These are phyloP conservation scores for Aspergillus sclerotioniger DNA, from an alignment of 495 filamentous ascomycete genomes.

Conservation along the genomic window DNA sequence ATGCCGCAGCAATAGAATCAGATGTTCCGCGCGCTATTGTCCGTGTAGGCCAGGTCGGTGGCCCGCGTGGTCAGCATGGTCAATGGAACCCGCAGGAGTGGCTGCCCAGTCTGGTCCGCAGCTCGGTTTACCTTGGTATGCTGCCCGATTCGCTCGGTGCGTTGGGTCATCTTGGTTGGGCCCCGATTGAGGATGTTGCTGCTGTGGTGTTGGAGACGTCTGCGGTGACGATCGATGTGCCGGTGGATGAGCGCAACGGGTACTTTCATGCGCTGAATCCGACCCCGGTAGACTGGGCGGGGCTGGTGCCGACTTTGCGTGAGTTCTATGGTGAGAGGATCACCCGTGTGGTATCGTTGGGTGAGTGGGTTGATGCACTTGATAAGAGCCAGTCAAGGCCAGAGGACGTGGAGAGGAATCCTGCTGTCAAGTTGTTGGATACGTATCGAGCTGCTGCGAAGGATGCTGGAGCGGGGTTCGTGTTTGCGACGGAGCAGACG, in stretches of 20 bases:
- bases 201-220: constrained; percentile 14
- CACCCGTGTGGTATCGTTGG: constrained; percentile 14
- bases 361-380: constrained; percentile 18
- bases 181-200: constrained; percentile 20
- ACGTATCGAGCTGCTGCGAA: constrained; percentile 10
- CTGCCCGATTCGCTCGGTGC: constrained; percentile 16
- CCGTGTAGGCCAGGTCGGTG: constrained; percentile 58
- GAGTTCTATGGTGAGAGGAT: constrained; percentile 18
- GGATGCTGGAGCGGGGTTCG: not conserved
- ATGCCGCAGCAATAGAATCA: constrained; percentile 31
- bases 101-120: constrained; percentile 28
- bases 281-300: constrained; percentile 7
- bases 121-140: constrained; percentile 14
- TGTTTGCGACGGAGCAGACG: constrained; percentile 18
- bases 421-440: constrained; percentile 24
- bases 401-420: constrained; percentile 19
- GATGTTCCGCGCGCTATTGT: constrained; percentile 41
- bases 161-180: constrained; percentile 14
- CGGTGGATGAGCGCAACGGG: not conserved
- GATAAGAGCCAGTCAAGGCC: constrained; percentile 2
- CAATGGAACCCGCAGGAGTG: constrained; percentile 38
- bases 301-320: constrained; percentile 7
- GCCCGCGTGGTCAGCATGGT: constrained; percentile 29
- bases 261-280: constrained; percentile 24
- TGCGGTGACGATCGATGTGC: not conserved